These are phyloP conservation scores for Kwoniella sp. DNA, from an alignment of 768 basidiomycete species.

Conservation along the genomic window DNA sequence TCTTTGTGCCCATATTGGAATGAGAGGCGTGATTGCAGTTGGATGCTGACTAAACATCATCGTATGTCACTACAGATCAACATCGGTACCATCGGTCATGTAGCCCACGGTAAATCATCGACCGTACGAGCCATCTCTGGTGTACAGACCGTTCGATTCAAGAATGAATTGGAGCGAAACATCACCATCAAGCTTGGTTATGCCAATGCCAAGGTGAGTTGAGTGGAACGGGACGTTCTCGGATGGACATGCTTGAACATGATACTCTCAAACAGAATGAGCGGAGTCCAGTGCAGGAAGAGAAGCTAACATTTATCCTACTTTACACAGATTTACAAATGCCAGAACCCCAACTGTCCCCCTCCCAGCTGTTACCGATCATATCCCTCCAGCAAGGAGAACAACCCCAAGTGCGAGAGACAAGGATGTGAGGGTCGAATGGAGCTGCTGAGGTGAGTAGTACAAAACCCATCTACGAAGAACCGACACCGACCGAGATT, in stretches of 20 bases:
- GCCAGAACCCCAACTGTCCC: conserved; percentile 88
- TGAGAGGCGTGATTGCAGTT: too few species aligned
- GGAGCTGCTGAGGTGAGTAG: conserved; percentile 72
- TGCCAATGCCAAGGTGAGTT: conserved; percentile 91
- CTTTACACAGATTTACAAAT: conserved; percentile 84
- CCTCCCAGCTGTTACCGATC: conserved; percentile 92
- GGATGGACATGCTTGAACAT: too few species aligned
- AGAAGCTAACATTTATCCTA: too few species aligned
- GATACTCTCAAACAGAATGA: too few species aligned
- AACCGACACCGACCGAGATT: neutral
- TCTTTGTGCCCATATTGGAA: too few species aligned
- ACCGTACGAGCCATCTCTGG: conserved; percentile 99
- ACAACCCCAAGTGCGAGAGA: conserved; percentile 87
- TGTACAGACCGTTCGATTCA: conserved; percentile 96
- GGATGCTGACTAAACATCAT: too few species aligned
- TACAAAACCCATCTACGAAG: neutral
- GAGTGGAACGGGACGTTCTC: too few species aligned
- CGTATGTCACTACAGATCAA: too few species aligned
- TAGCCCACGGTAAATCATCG: conserved; percentile 64
- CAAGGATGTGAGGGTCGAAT: conserved; percentile 87
- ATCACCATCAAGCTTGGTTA: conserved; percentile 99
- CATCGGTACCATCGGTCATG: conserved; percentile 91
- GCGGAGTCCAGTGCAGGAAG: too few species aligned
- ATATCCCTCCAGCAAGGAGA: conserved; percentile 91
- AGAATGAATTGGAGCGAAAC: conserved; percentile 97